Conservation (phyloP, 169 alveolate species). For the Pseudocohnilembus persalinus region DNA sequence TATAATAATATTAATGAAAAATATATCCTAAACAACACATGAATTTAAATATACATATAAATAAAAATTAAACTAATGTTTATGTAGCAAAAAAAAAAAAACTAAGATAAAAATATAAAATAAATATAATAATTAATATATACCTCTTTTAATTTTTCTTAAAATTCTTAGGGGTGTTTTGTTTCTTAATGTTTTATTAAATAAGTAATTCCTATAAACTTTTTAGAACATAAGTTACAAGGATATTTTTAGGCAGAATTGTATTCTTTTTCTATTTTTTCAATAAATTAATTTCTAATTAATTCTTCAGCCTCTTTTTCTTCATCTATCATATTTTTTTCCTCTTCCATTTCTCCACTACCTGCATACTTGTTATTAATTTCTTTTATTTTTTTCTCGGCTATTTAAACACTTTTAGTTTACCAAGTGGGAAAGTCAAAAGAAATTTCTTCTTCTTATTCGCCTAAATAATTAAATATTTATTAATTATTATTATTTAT, state of each 20-base stretch:
- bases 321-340: too few species aligned
- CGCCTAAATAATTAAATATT: too few species aligned
- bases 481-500: too few species aligned
- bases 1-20: too few species aligned
- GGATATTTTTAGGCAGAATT: conserved; percentile 21
- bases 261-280: conserved; percentile 3
- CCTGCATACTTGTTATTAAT: neutral
- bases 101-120: too few species aligned
- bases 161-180: neutral
- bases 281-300: conserved; percentile 5
- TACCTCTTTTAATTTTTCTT: neutral
- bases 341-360: neutral
- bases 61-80: too few species aligned
- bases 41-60: too few species aligned
- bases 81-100: too few species aligned
- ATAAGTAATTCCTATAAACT: conserved; percentile 5
- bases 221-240: conserved; percentile 12
- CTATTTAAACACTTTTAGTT: conserved; percentile 1
- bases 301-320: neutral
- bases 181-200: conserved; percentile 16
- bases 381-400: conserved; percentile 10
- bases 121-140: too few species aligned
- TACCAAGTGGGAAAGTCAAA: conserved; percentile 23
- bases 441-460: neutral
- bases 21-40: too few species aligned